These are phyloP conservation scores for Aspergillus tamarii DNA, from an alignment of 2,329 filamentous ascomycete species.

Conservation along the genomic window DNA sequence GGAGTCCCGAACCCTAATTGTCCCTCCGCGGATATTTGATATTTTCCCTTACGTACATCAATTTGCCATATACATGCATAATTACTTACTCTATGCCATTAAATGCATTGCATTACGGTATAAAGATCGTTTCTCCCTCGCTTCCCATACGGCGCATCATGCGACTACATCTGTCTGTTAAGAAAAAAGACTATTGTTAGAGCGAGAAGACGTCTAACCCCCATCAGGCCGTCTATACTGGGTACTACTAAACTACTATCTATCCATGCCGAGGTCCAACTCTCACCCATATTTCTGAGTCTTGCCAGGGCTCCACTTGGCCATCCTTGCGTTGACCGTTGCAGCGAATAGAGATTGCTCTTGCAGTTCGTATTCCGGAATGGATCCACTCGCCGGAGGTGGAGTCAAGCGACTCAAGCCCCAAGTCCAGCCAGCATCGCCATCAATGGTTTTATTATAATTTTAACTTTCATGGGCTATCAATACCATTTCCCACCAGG, in stretches of 20 bases:
- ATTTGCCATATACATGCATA: too few relatives aligned
- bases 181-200: neutral
- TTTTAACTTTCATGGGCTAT: neutral
- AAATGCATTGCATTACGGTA: neutral
- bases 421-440: slow-evolving; percentile 2
- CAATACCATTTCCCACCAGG: neutral
- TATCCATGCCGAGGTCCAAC: neutral
- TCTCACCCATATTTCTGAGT: neutral
- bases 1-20: neutral
- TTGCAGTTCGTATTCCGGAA: neutral
- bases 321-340: neutral
- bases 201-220: neutral
- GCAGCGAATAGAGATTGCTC: neutral
- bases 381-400: neutral
- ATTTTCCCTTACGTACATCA: too few relatives aligned
- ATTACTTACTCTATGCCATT: neutral
- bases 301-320: neutral
- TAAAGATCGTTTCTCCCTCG: neutral
- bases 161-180: neutral
- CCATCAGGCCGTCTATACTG: neutral
- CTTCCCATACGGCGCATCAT: neutral
- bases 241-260: too few relatives aligned
- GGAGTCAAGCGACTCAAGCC: neutral
- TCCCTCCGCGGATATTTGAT: too few relatives aligned
- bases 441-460: neutral